These are phyloP conservation scores for Acer campestre DNA, from an alignment of 345 rosid genomes.

Conservation along the genomic window DNA sequence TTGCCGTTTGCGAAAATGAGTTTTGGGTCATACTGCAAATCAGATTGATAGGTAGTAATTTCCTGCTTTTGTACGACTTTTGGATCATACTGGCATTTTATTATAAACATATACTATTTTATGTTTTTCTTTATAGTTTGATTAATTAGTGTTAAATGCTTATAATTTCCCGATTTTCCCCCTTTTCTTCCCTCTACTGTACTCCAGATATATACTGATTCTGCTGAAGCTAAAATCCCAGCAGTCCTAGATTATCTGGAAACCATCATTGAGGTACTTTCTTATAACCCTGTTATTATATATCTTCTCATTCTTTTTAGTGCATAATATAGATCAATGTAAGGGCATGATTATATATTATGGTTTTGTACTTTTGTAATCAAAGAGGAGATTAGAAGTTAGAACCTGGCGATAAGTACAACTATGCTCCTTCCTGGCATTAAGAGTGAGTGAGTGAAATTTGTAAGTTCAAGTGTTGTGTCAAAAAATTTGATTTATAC, in stretches of 20 bases:
- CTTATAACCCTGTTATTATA: not conserved
- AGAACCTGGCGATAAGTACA: not conserved
- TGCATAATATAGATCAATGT: not conserved
- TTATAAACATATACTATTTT: not conserved
- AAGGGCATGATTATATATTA: not conserved
- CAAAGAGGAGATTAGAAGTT: not conserved
- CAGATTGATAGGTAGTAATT: not conserved
- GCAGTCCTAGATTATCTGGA: conserved; percentile 84
- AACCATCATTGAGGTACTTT: conserved; percentile 78
- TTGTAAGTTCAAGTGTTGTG: not conserved
- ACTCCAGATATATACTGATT: conserved; percentile 84
- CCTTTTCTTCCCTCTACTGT: conserved; percentile 7
- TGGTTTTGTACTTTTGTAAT: not conserved
- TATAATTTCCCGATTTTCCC: not conserved
- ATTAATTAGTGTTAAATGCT: not conserved
- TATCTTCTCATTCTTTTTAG: not conserved
- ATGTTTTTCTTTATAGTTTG: not conserved
- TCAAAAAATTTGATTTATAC: not conserved
- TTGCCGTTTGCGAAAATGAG: not conserved
- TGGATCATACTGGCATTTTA: not conserved
- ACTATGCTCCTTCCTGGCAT: not conserved
- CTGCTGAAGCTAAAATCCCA: conserved; percentile 92
- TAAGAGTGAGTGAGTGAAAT: not conserved
- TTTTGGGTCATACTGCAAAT: not conserved
- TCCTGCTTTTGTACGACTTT: not conserved